These are phyloP conservation scores for Naganishia liquefaciens DNA, from an alignment of 1,284 basidiomycete species.

Conservation along the genomic window DNA sequence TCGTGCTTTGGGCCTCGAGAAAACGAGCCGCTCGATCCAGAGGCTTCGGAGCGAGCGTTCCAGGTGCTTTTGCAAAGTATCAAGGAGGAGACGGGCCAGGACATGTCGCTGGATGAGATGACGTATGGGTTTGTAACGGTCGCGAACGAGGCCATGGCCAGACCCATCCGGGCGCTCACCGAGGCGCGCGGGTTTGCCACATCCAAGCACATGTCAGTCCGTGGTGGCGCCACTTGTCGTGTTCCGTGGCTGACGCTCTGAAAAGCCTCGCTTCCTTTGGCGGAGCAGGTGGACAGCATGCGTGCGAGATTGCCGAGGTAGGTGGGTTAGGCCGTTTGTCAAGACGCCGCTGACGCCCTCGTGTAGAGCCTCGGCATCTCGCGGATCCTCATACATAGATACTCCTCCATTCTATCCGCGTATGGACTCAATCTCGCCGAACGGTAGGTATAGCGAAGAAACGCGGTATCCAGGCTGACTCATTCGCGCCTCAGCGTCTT, in stretches of 20 bases:
- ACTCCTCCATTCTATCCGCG: conserved; percentile 82
- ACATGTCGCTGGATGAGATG: conserved; percentile 77
- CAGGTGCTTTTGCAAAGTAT: conserved; percentile 67
- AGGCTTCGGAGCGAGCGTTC: conserved; percentile 67
- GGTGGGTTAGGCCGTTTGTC: background rate
- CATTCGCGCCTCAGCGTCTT: conserved; percentile 61
- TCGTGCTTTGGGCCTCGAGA: conserved; percentile 86
- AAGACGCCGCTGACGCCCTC: background rate
- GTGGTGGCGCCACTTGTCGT: no score
- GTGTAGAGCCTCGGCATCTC: conserved; percentile 65
- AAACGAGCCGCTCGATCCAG: conserved; percentile 73
- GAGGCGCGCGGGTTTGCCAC: conserved; percentile 86
- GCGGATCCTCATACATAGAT: conserved; percentile 80
- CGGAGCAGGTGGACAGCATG: conserved; percentile 88
- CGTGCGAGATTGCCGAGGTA: conserved; percentile 73
- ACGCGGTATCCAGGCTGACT: background rate
- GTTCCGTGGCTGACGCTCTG: background rate
- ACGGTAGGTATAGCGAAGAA: conserved; percentile 58
- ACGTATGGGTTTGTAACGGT: conserved; percentile 73
- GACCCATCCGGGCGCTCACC: conserved; percentile 87
- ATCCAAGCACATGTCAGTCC: conserved; percentile 70
- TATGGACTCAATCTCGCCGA: conserved; percentile 88
- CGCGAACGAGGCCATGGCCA: conserved; percentile 87
- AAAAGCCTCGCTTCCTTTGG: conserved; percentile 79
- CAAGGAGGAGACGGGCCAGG: conserved; percentile 58